Evolutionary conservation across 1,139 yeast species (phyloP), one percentile per base, ranked within the genome.

Genomic region (Taiozyma onychis): DNA sequence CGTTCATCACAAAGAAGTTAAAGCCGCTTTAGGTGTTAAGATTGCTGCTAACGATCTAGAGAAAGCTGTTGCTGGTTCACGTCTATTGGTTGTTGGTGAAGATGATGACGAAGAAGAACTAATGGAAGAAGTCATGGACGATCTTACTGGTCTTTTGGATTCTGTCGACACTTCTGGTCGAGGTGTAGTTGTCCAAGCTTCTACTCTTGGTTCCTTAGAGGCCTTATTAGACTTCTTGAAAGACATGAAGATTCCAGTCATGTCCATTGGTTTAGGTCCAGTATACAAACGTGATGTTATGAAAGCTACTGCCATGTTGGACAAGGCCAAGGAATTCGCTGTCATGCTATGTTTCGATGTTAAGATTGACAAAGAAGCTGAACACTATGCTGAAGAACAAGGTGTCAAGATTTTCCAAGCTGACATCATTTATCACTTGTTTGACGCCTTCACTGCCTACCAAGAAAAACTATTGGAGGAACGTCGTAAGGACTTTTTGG

Each of bases 101-200:
- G 97, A 89, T 56, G 99, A 95, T 61, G 97, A 93, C 63, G 99
- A 93, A 73, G 99, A 95, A 53, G 98, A 93, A 53, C 67, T 93
- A 61, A 88, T 88, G 95, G 99, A 93, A 68, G 98, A 93, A 59
- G 97, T 93, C 54, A 95, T 95, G 99, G 97, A 93, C 64, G 99
- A 93, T 70, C 78, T 93, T 68, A 90, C 98, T 42, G 97, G 97
- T 45, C 77, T 93, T 61, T 77, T 93, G 63, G 98, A 90, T 69
- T 88, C 96, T 54, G 97, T 93, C 54, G 99, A 95, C 70, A 83
- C 87, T 57, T 79, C 91, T 45, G 99, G 99, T 63, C 82, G 79
- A 66, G 99, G 99, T 79, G 99, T 95, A 50, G 90, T 91, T 62
- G 99, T 95, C 44, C 99, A 95, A 74, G 98, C 99, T 0, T 90